Base-by-base conservation (phyloP, 208 protist genomes). In the Crithidia acanthocephali region DNA sequence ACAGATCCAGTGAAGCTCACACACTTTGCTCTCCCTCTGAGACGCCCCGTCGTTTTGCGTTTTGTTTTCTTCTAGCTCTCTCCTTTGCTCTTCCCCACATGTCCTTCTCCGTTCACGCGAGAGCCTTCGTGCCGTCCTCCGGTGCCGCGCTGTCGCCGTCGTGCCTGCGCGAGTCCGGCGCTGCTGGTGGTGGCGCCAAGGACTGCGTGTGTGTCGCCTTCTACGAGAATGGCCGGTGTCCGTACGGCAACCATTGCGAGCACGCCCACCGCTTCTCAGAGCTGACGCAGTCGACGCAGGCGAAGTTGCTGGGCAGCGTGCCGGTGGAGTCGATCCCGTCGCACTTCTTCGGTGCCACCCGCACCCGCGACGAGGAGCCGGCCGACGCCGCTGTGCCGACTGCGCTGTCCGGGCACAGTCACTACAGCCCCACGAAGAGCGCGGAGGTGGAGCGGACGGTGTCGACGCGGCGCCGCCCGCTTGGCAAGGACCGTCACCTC, bases 201-300 rank as follows among this genome's bases (percentile, higher is more conserved):
- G 48, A 86, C 13, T 84, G 86, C 22, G 79, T 93, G 27, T 95
- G 90, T 50, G 78, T 88, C 28, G 74, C 84, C 9, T 95, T 84
- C 64, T 95, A 88, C 68, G 80, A 95, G 55, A 75, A 60, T 45
- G 87, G 68, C 15, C 59, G 77, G 59, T 93, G 90, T 65, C 86
- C 90, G 1, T 95, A 76, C 56, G 68, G 72, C 4, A 61, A 61
- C 42, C 62, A 76, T 51, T 95, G 87, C 63, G 81, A 85, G 57
- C 88, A 93, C 65, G 90, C 86, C 4, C 90, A 95, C 71, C 69
- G 76, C 68, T 93, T 91, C 65, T 61, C 67, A 6, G 86, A 95
- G 65, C 80, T 95, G 25, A 76, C 69, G 53, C 18, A 68, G 18
- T 59, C 30, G 22, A 84, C 90, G 13, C 85, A 92, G 70, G 42